Base-by-base conservation (phyloP, 352 stramenopile genomes). In the Phytophthora ohioensis region DNA sequence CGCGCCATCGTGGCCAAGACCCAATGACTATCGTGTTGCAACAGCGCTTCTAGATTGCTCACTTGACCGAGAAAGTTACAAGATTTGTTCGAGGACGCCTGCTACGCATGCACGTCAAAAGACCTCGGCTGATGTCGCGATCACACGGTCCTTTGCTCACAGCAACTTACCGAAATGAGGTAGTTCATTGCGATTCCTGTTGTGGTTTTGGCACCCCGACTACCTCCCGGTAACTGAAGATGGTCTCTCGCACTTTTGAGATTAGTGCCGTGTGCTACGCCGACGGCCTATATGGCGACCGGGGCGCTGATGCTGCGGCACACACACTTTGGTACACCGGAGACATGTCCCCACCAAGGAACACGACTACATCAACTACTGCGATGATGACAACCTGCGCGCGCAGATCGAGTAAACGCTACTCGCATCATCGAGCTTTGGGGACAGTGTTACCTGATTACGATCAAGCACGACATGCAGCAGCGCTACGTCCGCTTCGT, bases 1-100 rank as follows among this genome's bases (percentile, higher is more conserved):
- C 72, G 69, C 52, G 70, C 27, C 64, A 67, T 15, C 64, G 56
- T n/a, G 64, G 55, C 4, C 41, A 62, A 2, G 64, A 66, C 3
- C 30, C 49, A 0, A 63, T 63, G 62, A 9, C 9, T 1, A 13
- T 27, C 1, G 3, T 56, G 1, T 5, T 55, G 15, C 42, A 69
- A n/a, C 13, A 57, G 2, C 59, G 27, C 11, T 67, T 67, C 38
- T 54, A 4, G 3, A 58, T 67, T 46, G 39, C 17, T 4, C 30
- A 13, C 30, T 1, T 67, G 4, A 8, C 1, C 17, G 49, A 61
- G 0, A 61, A 61, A n/a, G 41, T 41, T 10, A 6, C n/a, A 6
- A 47, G n/a, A n/a, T 68, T 61, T 21, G 13, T 49, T 3, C 39
- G 51, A 6, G 39, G 21, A 13, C 67, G 56, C 7, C 27, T 67